Conservation (phyloP, 1,284 basidiomycete species). For the Austroboletus novae-zelandiae region DNA sequence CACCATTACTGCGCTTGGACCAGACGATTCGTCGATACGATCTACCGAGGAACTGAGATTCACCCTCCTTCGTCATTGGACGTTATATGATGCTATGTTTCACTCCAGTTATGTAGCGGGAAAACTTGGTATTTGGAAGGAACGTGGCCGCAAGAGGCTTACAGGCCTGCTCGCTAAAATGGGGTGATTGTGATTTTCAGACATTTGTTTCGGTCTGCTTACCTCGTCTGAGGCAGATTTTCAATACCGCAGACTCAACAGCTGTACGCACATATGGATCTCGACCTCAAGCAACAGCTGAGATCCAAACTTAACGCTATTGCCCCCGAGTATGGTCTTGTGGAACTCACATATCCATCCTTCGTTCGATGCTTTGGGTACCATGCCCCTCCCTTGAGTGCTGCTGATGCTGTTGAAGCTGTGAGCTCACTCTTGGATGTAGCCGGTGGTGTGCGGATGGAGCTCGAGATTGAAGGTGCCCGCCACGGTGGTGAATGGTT, state of each 20-base stretch:
- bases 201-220: slow-evolving; percentile 9
- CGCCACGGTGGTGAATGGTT: slow-evolving; percentile 91
- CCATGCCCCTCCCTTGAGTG: slow-evolving; percentile 81
- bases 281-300: slow-evolving; percentile 85
- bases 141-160: slow-evolving; percentile 84
- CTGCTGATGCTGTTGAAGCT: slow-evolving; percentile 92
- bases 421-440: slow-evolving; percentile 87
- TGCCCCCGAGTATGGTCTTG: slow-evolving; percentile 95
- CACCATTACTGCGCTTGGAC: slow-evolving; percentile 53
- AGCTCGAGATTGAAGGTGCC: slow-evolving; percentile 83
- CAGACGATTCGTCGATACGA: slow-evolving; percentile 81
- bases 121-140: slow-evolving; percentile 95
- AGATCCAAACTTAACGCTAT: slow-evolving; percentile 84
- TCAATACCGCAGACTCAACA: slow-evolving; percentile 94
- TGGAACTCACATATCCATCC: slow-evolving; percentile 91
- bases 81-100: slow-evolving; percentile 95
- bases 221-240: slow-evolving; percentile 53
- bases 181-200: slow-evolving; percentile 64
- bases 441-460: slow-evolving; percentile 85
- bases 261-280: slow-evolving; percentile 93
- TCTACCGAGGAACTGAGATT: slow-evolving; percentile 88
- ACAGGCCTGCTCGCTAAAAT: slow-evolving; percentile 97
- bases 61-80: slow-evolving; percentile 97
- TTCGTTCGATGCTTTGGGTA: slow-evolving; percentile 93
- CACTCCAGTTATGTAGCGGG: slow-evolving; percentile 96